Evolutionary conservation across 371 early-diverging fungal genomes (phyloP).

Genomic region (Apophysomyces elegans): DNA sequence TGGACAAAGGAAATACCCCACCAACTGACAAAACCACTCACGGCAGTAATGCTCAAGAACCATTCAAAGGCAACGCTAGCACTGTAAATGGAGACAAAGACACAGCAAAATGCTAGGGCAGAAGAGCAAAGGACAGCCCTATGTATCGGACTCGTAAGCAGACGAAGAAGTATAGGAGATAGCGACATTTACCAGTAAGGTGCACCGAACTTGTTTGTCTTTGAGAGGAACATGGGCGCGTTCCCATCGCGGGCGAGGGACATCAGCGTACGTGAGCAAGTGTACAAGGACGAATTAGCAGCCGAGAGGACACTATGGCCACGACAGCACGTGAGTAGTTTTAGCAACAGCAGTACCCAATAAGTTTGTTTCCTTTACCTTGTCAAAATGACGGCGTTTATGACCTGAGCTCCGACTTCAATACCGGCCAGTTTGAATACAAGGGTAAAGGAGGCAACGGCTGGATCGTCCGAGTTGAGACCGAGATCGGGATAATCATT

Average conservation of each 20-base stretch:
- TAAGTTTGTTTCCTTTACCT: slow-evolving; percentile 12
- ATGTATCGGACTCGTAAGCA: neutral
- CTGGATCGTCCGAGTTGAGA: slow-evolving; percentile 35
- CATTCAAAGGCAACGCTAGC: slow-evolving; percentile 63
- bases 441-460: slow-evolving; percentile 66
- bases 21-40: slow-evolving; percentile 79
- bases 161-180: too few species aligned
- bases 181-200: slow-evolving; percentile 36
- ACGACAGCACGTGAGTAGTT: neutral
- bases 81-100: slow-evolving; percentile 52
- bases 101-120: slow-evolving; percentile 54
- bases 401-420: slow-evolving; percentile 61
- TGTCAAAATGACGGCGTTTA: slow-evolving; percentile 75
- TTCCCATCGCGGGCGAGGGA: slow-evolving; percentile 63
- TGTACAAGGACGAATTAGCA: slow-evolving; percentile 70
- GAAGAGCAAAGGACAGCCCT: slow-evolving; percentile 55
- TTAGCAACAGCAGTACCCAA: neutral
- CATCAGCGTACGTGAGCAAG: slow-evolving; percentile 64
- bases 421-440: slow-evolving; percentile 71
- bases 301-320: slow-evolving; percentile 62
- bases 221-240: slow-evolving; percentile 55
- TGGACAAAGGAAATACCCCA: slow-evolving; percentile 71
- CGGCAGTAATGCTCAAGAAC: slow-evolving; percentile 69
- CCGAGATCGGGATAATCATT: slow-evolving; percentile 54
- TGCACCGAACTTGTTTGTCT: slow-evolving; percentile 54